These are phyloP conservation scores for Corynespora cassiicola DNA, from an alignment of 2,329 filamentous ascomycete genomes.

Conservation along the genomic window DNA sequence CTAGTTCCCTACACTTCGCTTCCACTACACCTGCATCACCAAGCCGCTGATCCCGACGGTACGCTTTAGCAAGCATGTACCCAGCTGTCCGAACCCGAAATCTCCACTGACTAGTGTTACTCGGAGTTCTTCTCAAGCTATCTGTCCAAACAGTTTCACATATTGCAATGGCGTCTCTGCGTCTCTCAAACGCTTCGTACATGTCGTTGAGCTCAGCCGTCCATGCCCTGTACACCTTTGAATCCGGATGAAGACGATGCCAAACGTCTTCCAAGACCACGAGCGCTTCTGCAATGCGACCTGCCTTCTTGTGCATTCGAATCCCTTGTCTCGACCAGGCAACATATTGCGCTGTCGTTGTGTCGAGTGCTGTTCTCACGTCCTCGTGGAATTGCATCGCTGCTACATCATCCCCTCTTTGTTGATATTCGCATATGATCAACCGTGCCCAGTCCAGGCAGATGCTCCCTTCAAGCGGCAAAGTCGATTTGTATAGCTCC, in stretches of 20 bases:
- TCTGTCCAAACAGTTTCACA: constrained; percentile 3
- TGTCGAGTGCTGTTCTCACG: constrained; percentile 2
- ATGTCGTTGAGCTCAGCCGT: constrained; percentile 1
- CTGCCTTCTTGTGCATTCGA: not conserved
- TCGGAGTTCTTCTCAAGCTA: too few species aligned
- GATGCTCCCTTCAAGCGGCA: not conserved
- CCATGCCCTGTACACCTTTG: constrained; percentile 4
- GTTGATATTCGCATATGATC: constrained; percentile 3
- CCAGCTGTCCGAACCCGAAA: too few species aligned
- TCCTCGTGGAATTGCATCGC: constrained; percentile 3
- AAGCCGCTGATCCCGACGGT: too few species aligned
- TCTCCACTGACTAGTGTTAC: too few species aligned
- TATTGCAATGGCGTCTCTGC: constrained; percentile 4
- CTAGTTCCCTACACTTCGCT: too few species aligned
- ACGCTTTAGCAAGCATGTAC: too few species aligned
- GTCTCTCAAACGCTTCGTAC: constrained; percentile 4
- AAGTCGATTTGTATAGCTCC: constrained; percentile 3
- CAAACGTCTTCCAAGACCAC: constrained; percentile 6
- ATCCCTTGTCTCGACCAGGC: constrained; percentile 9
- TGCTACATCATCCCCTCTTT: not conserved
- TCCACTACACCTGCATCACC: too few species aligned
- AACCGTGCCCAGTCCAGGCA: constrained; percentile 5
- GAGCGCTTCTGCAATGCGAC: not conserved
- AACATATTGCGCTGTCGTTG: constrained; percentile 1
- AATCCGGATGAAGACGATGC: constrained; percentile 2